Evolutionary conservation across 2,329 filamentous ascomycete species (phyloP).

Genomic region (Penicillium digitatum): DNA sequence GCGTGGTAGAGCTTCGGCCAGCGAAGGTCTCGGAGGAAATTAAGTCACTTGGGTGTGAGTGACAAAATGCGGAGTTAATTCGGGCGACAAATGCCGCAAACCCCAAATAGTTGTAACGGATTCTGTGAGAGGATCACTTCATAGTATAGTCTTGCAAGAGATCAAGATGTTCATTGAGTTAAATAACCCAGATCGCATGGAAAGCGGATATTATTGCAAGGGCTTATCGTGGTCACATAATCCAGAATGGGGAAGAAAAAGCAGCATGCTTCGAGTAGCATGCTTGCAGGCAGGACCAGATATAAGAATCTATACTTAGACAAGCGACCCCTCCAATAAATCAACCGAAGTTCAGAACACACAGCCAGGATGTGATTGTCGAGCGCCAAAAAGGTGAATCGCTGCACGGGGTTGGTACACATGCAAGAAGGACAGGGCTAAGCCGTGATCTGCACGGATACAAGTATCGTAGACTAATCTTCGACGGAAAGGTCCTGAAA

Average conservation of each 20-base stretch:
- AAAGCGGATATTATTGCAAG: background rate
- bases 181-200: background rate
- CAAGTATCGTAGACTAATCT: constrained; percentile 15
- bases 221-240: constrained; percentile 11
- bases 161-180: background rate
- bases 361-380: constrained; percentile 10
- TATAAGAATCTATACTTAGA: constrained; percentile 22
- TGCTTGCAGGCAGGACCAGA: constrained; percentile 9
- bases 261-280: constrained; percentile 1
- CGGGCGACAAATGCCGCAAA: constrained; percentile 1
- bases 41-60: background rate
- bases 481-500: background rate
- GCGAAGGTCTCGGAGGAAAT: constrained; percentile 22
- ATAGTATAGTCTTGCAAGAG: background rate
- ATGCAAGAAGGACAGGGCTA: constrained; percentile 10
- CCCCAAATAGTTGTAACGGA: background rate
- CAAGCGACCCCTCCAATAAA: constrained; percentile 5
- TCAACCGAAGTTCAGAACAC: background rate
- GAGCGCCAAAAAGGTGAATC: constrained; percentile 17
- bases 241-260: constrained; percentile 7
- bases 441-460: constrained; percentile 19
- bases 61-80: background rate
- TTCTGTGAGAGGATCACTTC: constrained; percentile 1
- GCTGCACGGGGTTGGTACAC: constrained; percentile 10
- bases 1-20: constrained; percentile 22